Base-by-base conservation (phyloP, 1,284 basidiomycete species). In the Hypsizygus ulmarius region DNA sequence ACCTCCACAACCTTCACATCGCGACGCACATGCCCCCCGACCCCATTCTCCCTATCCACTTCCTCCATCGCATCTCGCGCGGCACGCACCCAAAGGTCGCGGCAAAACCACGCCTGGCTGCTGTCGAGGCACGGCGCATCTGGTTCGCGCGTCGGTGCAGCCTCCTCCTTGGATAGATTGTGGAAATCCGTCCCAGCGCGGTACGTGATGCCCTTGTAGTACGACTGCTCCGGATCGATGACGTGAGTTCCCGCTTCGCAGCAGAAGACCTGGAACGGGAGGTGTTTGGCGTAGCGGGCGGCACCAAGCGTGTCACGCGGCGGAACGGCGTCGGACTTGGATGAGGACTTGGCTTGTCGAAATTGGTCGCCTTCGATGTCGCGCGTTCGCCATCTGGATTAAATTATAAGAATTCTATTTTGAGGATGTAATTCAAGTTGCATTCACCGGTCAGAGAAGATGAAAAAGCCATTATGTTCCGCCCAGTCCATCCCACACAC, bases 401-500 rank as follows among this genome's bases (percentile, higher is more conserved):
- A 25, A n/a, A n/a, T n/a, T n/a, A n/a, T n/a, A n/a, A n/a, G n/a
- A n/a, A n/a, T n/a, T n/a, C n/a, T n/a, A n/a, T n/a, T n/a, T n/a
- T n/a, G n/a, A n/a, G n/a, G n/a, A n/a, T n/a, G n/a, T n/a, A n/a
- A n/a, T n/a, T n/a, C n/a, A n/a, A n/a, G 18, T 11, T 10, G 30
- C 1, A 64, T 77, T 47, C 57, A 90, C 90, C 94, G 79, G 67
- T 96, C 94, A 18, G 93, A 96, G 70, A 96, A 97, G 59, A 97
- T 93, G 72, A 96, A 97, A 69, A 93, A 90, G 0, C 93, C 93
- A 57, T 93, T 91, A 64, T 93, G 89, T 67, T 97, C 93, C 18
- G 93, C 93, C 94, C 94, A 97, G 64, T 97, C 94, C 94, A 97
- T 97, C 18, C 93, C 93, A 64, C 94, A 97, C 1, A 96, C 92